Percentiles rank a stretch among this genome's conserved stretches.
phyloP scores from a whole-genome alignment of 2,329 filamentous ascomycete species.

The Microsporum ferrugineum region DNA sequence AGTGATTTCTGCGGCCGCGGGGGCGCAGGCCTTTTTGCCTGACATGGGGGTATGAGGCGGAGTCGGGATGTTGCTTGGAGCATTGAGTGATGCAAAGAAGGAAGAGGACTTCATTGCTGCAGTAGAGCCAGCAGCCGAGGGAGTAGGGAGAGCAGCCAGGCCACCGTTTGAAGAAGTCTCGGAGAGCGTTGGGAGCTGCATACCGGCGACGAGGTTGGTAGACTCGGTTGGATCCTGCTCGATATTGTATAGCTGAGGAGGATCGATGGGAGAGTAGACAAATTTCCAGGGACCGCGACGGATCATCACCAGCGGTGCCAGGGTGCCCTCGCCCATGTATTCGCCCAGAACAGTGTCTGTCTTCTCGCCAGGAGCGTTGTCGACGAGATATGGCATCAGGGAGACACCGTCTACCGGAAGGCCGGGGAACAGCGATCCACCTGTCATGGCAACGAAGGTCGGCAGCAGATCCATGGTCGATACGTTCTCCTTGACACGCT shows the following conservation, averaged over 20 bases:
- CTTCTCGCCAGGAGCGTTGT: conserved; percentile 43
- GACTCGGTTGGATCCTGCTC: conserved; percentile 62
- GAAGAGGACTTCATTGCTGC: conserved; percentile 20
- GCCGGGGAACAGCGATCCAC: conserved; percentile 54
- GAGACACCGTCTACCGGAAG: conserved; percentile 81
- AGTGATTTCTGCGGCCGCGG: conserved; percentile 26
- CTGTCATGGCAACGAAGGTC: conserved; percentile 73
- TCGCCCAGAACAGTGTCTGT: conserved; percentile 87
- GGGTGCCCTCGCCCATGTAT: conserved; percentile 87
- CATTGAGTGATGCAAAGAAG: conserved; percentile 16
- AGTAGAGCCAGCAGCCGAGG: conserved; percentile 21
- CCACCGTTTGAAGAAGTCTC: conserved; percentile 29
- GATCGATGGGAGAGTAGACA: conserved; percentile 71
- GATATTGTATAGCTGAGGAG: conserved; percentile 75
- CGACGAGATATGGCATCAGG: conserved; percentile 61
- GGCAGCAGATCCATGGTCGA: conserved; percentile 85
- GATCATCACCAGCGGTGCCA: conserved; percentile 89
- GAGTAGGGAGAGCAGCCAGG: conserved; percentile 22
- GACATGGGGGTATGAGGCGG: conserved; percentile 33
- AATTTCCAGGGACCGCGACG: conserved; percentile 83
- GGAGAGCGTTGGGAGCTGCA: conserved; percentile 23
- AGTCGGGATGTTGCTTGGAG: conserved; percentile 17
- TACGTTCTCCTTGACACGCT: conserved; percentile 69
- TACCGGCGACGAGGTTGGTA: conserved; percentile 48
- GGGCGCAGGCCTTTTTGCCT: conserved; percentile 24